Base-by-base conservation (phyloP, 1,139 yeast species). In the Hyphopichia khmerensis region DNA sequence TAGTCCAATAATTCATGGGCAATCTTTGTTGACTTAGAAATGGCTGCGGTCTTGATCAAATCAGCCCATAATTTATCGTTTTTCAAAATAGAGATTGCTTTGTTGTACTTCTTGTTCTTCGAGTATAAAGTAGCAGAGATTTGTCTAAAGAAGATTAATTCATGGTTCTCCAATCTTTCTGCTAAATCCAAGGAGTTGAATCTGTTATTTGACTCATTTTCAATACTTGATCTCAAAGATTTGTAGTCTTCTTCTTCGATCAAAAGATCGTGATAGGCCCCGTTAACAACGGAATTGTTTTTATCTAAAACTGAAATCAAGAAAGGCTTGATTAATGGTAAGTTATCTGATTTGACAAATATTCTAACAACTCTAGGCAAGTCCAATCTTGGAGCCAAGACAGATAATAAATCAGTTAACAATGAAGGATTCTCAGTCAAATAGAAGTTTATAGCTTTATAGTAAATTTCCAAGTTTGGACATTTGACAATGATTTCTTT, bases 211-310 rank as follows among this genome's bases (percentile, higher is more conserved):
- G 89, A 77, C 54, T 72, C 78, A 46, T 68, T 72, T 50, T 91
- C 98, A 52, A 93, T 91, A 33, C 95, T 87, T 49, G 85, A 84
- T 55, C 86, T 82, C 61, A 93, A 77, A 14, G 96, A 84, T 69
- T 89, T 88, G 75, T 93, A 82, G 64, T 93, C 98, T 66, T 90
- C 96, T 68, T 93, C 99, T 72, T 93, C 99, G 50, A 93, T 90
- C 67, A 95, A 78, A 60, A 93, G 71, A 57, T 91, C 96, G 61
- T 93, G 98, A 70, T 93, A 91, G 19, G 99, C 99, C 55, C 86
- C 82, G 69, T 93, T 93, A 39, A 93, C 98, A 47, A 91, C 84
- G 15, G 93, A 82, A 61, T 88, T 84, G 71, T 93, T 95, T 77
- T 89, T 91, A 41, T 82, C 86, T 67, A 93, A 82, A 8, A 93